Conservation (phyloP, 805 yeast genomes). For the Teunomyces cretensis region DNA sequence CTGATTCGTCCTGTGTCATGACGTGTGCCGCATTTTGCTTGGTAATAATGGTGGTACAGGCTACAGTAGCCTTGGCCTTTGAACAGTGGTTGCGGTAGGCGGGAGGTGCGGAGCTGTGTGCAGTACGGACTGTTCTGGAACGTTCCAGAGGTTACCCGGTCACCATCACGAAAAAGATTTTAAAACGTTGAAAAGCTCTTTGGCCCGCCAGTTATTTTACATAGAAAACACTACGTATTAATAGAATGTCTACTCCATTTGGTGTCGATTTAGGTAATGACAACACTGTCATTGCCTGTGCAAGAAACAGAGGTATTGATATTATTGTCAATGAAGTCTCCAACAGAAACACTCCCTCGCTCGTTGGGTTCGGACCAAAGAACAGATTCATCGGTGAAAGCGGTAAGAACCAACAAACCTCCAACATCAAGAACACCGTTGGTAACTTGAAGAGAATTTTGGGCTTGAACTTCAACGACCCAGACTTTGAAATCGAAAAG, state of each 20-base stretch:
- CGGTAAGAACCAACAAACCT: constrained; percentile 94
- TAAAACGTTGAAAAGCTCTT: constrained; percentile 5
- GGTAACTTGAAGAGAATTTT: constrained; percentile 91
- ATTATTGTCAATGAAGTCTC: constrained; percentile 98
- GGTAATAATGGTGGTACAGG: too few relatives aligned
- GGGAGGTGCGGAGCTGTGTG: neutral
- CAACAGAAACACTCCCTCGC: constrained; percentile 89
- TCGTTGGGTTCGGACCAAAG: constrained; percentile 88
- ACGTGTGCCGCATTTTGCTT: neutral
- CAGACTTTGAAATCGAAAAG: constrained; percentile 75
- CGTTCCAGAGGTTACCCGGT: constrained; percentile 4
- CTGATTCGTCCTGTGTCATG: too few relatives aligned
- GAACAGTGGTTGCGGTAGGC: neutral
- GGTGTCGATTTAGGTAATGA: constrained; percentile 98
- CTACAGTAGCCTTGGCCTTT: neutral
- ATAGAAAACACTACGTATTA: constrained; percentile 4
- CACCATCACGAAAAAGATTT: constrained; percentile 5
- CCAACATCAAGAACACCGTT: constrained; percentile 94
- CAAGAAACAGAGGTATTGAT: constrained; percentile 98
- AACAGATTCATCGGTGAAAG: constrained; percentile 92
- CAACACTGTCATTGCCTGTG: constrained; percentile 91
- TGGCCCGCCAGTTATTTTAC: constrained; percentile 6
- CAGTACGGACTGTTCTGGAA: constrained; percentile 3
- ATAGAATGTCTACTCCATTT: constrained; percentile 81
- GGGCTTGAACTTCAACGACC: constrained; percentile 73